phyloP scores from a whole-genome alignment of 768 basidiomycete genomes.

The Leccinum fibrillosum region DNA sequence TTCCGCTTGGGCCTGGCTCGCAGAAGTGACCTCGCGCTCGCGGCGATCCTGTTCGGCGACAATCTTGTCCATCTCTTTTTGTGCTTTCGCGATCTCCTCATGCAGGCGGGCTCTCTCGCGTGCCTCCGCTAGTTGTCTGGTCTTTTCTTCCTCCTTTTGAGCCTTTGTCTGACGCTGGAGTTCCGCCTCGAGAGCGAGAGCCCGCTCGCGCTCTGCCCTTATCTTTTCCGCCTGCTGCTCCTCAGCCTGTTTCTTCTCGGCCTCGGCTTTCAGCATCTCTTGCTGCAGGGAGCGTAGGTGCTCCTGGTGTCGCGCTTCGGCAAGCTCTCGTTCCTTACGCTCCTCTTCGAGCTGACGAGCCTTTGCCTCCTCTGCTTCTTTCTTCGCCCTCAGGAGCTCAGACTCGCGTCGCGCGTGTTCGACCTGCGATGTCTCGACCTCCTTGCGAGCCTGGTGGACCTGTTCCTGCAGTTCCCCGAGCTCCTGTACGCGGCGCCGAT shows the following conservation, averaged over 20 bases:
- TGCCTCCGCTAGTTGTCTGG: conserved; percentile 23
- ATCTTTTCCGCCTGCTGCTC: conserved; percentile 27
- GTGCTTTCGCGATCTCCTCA: conserved; percentile 26
- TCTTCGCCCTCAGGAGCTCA: conserved; percentile 25
- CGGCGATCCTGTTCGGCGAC: conserved; percentile 25
- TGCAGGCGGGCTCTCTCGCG: conserved; percentile 29
- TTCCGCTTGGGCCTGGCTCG: conserved; percentile 25
- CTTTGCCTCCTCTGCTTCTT: conserved; percentile 28
- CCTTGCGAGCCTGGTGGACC: conserved; percentile 24
- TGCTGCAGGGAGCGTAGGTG: conserved; percentile 27
- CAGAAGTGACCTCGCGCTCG: conserved; percentile 22
- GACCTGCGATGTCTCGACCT: conserved; percentile 27
- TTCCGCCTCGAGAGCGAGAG: conserved; percentile 29
- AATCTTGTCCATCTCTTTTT: conserved; percentile 23
- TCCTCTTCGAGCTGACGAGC: conserved; percentile 31
- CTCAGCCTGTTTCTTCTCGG: conserved; percentile 19
- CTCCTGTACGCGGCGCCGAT: conserved; percentile 12
- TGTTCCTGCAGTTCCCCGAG: conserved; percentile 28
- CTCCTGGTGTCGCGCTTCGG: conserved; percentile 29
- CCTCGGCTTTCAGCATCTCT: conserved; percentile 25
- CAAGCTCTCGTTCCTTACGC: conserved; percentile 24
- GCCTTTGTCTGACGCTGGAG: conserved; percentile 25
- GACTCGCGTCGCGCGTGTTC: conserved; percentile 27
- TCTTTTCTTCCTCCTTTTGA: conserved; percentile 25
- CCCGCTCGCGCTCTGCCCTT: conserved; percentile 26